These are phyloP conservation scores for Hortiboletus flavorubellus DNA, from an alignment of 768 basidiomycete species.

Conservation along the genomic window DNA sequence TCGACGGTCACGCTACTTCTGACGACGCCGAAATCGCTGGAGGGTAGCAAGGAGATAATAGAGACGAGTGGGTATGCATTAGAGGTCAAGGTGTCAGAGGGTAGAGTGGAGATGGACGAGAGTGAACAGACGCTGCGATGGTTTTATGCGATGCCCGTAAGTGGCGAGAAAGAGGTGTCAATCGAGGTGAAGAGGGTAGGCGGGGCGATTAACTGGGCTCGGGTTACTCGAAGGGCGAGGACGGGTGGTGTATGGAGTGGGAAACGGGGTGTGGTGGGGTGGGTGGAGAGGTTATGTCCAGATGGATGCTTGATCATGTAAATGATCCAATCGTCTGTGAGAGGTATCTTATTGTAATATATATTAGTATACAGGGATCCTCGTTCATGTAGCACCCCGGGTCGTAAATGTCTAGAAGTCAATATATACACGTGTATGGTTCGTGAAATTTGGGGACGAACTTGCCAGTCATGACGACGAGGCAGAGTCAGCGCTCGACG, in stretches of 20 bases:
- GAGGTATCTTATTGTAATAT: constrained; percentile 7
- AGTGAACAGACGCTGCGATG: constrained; percentile 51
- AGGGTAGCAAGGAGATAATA: constrained; percentile 6
- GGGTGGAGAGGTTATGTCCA: constrained; percentile 14
- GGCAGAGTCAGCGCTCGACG: not conserved
- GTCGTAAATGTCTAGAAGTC: not conserved
- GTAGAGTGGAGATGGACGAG: constrained; percentile 45
- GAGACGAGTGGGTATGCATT: constrained; percentile 35
- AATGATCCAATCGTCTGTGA: not conserved
- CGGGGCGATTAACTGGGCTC: constrained; percentile 36
- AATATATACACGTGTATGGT: not conserved
- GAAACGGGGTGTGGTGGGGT: not conserved
- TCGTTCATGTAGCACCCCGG: constrained; percentile 1
- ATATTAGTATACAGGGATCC: not conserved
- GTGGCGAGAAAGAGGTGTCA: constrained; percentile 30
- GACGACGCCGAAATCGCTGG: not conserved
- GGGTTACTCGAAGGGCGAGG: not conserved
- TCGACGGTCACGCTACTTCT: constrained; percentile 18
- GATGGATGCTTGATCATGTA: constrained; percentile 27
- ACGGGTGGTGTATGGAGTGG: not conserved
- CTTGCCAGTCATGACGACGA: constrained; percentile 3
- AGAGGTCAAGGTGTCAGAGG: constrained; percentile 43
- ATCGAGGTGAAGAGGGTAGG: constrained; percentile 42
- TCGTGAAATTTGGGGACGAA: not conserved
- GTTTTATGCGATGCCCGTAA: constrained; percentile 40